Percentiles rank a stretch among this genome's conserved stretches.
Conservation (phyloP, 2,329 filamentous ascomycete genomes). For the Fusarium sp. region DNA sequence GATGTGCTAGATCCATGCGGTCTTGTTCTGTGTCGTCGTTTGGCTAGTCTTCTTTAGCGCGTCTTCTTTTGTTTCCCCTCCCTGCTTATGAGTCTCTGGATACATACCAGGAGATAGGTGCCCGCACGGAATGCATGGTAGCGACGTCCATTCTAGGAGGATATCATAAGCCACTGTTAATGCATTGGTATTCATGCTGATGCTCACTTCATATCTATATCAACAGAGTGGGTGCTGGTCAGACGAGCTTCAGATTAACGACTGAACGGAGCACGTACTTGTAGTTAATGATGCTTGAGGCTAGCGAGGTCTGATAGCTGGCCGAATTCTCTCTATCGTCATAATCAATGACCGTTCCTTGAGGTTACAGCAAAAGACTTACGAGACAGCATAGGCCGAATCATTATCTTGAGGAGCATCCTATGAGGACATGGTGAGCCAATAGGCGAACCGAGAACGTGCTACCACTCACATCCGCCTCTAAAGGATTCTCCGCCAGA, state of each 20-base stretch:
- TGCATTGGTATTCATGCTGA: not conserved
- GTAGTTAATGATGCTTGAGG: constrained; percentile 1
- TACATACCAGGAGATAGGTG: not conserved
- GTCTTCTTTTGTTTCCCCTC: not conserved
- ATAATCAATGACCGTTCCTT: not conserved
- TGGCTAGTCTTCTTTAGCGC: constrained; percentile 6
- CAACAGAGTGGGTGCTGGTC: not conserved
- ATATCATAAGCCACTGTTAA: not conserved
- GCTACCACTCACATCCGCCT: not conserved
- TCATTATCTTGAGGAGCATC: not conserved
- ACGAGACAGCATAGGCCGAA: not conserved
- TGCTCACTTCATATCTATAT: not conserved
- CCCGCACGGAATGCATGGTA: not conserved
- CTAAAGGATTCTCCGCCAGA: not conserved
- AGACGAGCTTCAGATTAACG: not conserved
- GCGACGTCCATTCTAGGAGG: not conserved
- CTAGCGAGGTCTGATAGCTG: not conserved
- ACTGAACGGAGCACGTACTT: not conserved
- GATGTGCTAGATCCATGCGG: constrained; percentile 32
- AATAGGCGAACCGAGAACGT: not conserved
- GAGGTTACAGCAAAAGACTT: not conserved
- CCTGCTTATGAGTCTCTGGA: not conserved
- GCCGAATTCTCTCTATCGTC: not conserved
- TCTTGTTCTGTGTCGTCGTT: constrained; percentile 32
- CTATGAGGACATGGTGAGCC: not conserved